phyloP scores from a whole-genome alignment of 192 early-diverging fungal species.

The Coemansia sp. region DNA sequence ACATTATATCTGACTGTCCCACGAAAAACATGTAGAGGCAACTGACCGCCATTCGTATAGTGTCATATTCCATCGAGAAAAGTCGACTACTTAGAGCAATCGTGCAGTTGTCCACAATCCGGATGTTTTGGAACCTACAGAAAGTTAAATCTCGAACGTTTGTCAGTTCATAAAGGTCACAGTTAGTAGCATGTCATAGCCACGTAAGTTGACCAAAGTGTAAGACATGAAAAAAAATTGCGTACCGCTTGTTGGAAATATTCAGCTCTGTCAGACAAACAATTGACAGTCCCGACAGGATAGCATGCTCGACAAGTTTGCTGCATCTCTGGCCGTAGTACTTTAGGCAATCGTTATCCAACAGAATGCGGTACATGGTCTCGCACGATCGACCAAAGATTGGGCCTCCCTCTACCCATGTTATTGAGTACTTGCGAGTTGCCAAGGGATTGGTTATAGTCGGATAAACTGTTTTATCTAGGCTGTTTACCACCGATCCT shows the following conservation, averaged over 20 bases:
- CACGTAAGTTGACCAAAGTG: background rate
- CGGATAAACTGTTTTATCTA: constrained; percentile 21
- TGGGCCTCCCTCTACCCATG: constrained; percentile 33
- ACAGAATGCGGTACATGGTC: constrained; percentile 23
- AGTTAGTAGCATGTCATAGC: background rate
- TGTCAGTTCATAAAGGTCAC: background rate
- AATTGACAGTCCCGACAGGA: constrained; percentile 25
- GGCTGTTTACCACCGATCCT: background rate
- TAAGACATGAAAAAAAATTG: background rate
- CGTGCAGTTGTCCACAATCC: constrained; percentile 34
- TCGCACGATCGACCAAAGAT: constrained; percentile 35
- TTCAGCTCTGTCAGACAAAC: constrained; percentile 37
- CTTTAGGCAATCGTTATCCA: background rate
- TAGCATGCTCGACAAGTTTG: constrained; percentile 9
- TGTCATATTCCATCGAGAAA: constrained; percentile 21
- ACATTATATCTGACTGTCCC: constrained; percentile 14
- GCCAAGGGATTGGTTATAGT: constrained; percentile 16
- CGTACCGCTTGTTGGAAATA: constrained; percentile 41
- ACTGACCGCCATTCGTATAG: constrained; percentile 23
- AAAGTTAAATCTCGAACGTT: background rate
- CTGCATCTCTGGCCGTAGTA: constrained; percentile 13
- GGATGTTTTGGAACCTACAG: constrained; percentile 30
- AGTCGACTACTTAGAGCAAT: constrained; percentile 20
- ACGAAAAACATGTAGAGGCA: constrained; percentile 11
- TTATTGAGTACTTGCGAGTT: constrained; percentile 1